Base-by-base conservation (phyloP, 805 yeast genomes). In the Teunomyces stri region DNA sequence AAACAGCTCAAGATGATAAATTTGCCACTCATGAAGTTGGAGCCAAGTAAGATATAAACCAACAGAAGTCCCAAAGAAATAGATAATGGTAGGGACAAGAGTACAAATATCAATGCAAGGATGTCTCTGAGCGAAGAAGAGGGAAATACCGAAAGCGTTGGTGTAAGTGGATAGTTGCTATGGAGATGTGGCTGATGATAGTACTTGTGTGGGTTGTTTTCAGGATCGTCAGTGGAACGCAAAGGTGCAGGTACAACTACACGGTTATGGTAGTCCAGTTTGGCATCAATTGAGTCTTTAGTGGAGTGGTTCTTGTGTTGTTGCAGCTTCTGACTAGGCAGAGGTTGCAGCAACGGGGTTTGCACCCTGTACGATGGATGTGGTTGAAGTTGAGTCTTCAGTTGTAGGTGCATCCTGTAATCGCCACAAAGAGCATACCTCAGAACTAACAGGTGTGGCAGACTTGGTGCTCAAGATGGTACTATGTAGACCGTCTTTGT, bases 21-120 rank as follows among this genome's bases (percentile, higher is more conserved):
- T 48, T 52, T 52, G 39, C 52, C 52, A n/a, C 56, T 53, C 16
- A 44, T 44, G 27, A 50, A 48, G 41, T 48, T 51, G 27, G 50
- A 42, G 15, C 56, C 56, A 21, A 52, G 43, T 3, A 49, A 21
- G 28, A 50, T 50, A 37, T 53, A 51, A 15, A 42, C n/a, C 12
- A 47, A 25, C 37, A 53, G 43, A 22, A 53, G 42, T 29, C 44
- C 41, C 33, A 53, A 34, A 16, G 53, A 49, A 5, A 49, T 39
- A 25, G 42, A 41, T 15, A 47, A 48, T 16, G 56, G 56, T 22
- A 53, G 50, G 13, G 51, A 45, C 42, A 53, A 41, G 20, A 53
- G 48, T 4, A 53, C 50, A 45, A 53, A 47, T 13, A 49, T 45
- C 33, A 51, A 41, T 25, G 54, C 49, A 13, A 51, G 46, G 21